Base-by-base conservation (phyloP, 1,139 yeast species). In the Hanseniaspora gamundiae region DNA sequence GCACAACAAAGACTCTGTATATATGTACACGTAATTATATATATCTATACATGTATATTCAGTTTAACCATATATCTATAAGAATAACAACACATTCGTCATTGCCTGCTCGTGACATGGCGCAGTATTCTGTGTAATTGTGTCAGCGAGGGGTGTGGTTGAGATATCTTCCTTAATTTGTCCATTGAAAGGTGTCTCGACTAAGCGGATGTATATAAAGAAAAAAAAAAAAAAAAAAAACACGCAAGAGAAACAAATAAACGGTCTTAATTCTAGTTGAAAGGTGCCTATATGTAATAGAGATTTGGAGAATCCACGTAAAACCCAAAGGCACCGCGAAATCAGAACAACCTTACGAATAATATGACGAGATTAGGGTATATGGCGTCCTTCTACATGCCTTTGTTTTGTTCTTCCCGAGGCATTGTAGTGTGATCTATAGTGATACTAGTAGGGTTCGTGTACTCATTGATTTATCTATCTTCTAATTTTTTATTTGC, bases 361-460 rank as follows among this genome's bases (percentile, higher is more conserved):
- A n/a, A n/a, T n/a, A 60, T 60, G 65, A 54, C 51, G n/a, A 56
- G 61, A 41, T 47, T 59, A 41, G 48, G 51, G 42, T 59, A 59
- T 53, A 52, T 54, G 22, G 55, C 62, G 13, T 46, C 56, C 8
- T 57, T 51, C 45, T 60, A 53, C 42, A 59, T 60, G 63, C 64
- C 64, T 2, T 42, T 61, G 36, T 49, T 59, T 22, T 59, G 61
- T 43, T 59, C 63, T 2, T 52, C 54, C 31, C 52, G 54, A 42
- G 53, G 59, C 5, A 45, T 47, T 19, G 52, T 54, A 21, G 55
- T 51, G 9, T 41, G 54, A 24, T n/a, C 49, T 14, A 46, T 56
- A 2, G 39, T 52, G 3, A 7, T 50, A 10, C 39, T 45, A n/a
- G 40, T 52, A 2, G 17, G 45, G 6, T 33, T 42, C 6, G 45